Evolutionary conservation across 1,139 yeast species (phyloP), one percentile per base, ranked within the genome.

Genomic region (Diutina mesorugosa): DNA sequence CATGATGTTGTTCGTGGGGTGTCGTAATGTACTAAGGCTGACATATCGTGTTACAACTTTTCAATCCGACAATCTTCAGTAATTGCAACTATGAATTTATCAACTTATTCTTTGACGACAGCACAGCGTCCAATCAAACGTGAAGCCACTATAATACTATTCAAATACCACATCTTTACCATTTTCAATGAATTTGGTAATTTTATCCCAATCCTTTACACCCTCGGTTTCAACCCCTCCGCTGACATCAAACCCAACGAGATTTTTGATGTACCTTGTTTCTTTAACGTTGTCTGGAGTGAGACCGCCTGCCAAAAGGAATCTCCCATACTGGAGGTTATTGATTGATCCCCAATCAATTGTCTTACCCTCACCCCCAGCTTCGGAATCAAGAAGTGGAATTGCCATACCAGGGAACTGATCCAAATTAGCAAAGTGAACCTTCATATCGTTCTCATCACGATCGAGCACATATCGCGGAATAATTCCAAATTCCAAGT

Each of bases 191-290:
- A 50, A 50, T n/a, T 50, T 16, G n/a, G 8, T 32, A 50, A 50
- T 50, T 29, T 50, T 50, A 6, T 18, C 53, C 21, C n/a, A 30
- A n/a, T 32, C 45, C 28, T 50, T 50, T 10, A 18, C 16, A 4
- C 53, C 53, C n/a, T 50, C 45, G 16, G 48, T 45, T 41, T 35
- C 55, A 1, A 91, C 96, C 1, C 99, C 99, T 14, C 97, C 93
- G 66, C 97, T 87, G 8, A 93, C 98, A 69, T 93, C 99, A 41
- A 86, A 93, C 1, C 97, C 98, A 51, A 83, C 66, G n/a, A 88
- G 87, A 84, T 58, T 73, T 63, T 67, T 55, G 72, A 73, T 54
- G 57, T 61, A 59, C 68, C 62, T 14, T 0, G 95, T 95, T 1
- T 69, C 67, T 0, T 59, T 58, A 12, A 93, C 88, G 64, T 91